phyloP scores from a whole-genome alignment of 2,329 filamentous ascomycete species.

The Monilinia fructicola region DNA sequence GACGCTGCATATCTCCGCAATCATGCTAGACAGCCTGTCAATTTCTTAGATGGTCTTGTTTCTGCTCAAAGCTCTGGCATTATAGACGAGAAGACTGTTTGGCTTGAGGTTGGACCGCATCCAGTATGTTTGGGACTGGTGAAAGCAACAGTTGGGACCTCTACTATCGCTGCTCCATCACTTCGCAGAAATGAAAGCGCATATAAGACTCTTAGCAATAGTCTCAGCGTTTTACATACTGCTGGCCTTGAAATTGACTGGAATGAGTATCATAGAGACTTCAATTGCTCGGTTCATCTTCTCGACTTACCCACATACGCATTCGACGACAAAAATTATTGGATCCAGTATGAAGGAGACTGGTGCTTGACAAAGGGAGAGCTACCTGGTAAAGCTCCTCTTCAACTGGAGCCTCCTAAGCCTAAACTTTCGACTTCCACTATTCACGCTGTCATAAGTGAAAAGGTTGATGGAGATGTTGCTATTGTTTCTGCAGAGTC shows the following conservation, averaged over 20 bases:
- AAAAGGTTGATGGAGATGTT: constrained; percentile 51
- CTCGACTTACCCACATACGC: constrained; percentile 66
- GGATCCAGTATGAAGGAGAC: constrained; percentile 63
- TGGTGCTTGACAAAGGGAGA: constrained; percentile 66
- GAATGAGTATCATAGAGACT: constrained; percentile 67
- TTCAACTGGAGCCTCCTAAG: constrained; percentile 56
- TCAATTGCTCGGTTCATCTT: constrained; percentile 56
- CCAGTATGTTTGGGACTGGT: constrained; percentile 69
- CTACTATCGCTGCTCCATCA: constrained; percentile 57
- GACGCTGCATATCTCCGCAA: constrained; percentile 61
- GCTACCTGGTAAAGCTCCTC: constrained; percentile 43
- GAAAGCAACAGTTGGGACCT: constrained; percentile 55
- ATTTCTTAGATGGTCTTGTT: constrained; percentile 59
- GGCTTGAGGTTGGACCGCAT: constrained; percentile 74
- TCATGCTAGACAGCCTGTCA: constrained; percentile 65
- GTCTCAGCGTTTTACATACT: constrained; percentile 58
- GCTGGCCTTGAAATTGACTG: constrained; percentile 66
- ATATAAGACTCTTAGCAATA: constrained; percentile 62
- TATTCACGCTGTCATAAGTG: constrained; percentile 46
- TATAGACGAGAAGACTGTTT: constrained; percentile 67
- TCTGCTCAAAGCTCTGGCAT: constrained; percentile 56
- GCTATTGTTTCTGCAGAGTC: constrained; percentile 54
- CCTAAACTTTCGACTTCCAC: constrained; percentile 48
- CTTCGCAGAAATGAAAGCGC: constrained; percentile 61
- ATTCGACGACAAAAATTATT: constrained; percentile 71